A percentile compares a stretch with the other conserved stretches of the same genome.
These are phyloP conservation scores for Prunus salicina DNA, from an alignment of 306 rosid genomes.

Conservation along the genomic window DNA sequence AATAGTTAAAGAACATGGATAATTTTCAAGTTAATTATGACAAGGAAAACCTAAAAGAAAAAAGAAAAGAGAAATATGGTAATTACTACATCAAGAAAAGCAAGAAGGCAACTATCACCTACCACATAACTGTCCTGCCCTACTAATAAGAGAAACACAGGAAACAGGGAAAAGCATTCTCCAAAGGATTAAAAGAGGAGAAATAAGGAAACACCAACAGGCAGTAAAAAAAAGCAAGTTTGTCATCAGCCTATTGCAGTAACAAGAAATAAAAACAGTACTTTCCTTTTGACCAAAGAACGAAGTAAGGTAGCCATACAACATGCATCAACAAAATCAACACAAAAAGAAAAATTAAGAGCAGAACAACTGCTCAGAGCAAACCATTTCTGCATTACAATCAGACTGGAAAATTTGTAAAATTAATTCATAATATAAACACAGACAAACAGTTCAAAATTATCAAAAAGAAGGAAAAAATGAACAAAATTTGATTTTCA, in stretches of 20 bases:
- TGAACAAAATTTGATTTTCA: background rate
- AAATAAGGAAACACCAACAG: slow-evolving; percentile 45
- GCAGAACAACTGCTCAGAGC: no score
- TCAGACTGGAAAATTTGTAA: slow-evolving; percentile 22
- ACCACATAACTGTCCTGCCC: slow-evolving; percentile 33
- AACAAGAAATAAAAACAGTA: slow-evolving; percentile 13
- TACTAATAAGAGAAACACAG: slow-evolving; percentile 37
- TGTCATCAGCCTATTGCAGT: slow-evolving; percentile 40
- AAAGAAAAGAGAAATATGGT: background rate
- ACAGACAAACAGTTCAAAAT: background rate
- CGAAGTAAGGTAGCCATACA: slow-evolving; percentile 2
- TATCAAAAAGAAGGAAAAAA: background rate
- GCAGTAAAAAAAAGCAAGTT: slow-evolving; percentile 43
- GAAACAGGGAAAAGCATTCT: slow-evolving; percentile 6
- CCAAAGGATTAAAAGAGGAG: slow-evolving; percentile 8
- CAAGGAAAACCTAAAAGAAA: background rate
- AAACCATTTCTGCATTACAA: slow-evolving; percentile 14
- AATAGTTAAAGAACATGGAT: background rate
- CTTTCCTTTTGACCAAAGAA: background rate
- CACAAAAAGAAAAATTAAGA: background rate
- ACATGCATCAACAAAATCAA: slow-evolving; percentile 18
- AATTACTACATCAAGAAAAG: slow-evolving; percentile 33
- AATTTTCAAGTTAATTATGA: background rate
- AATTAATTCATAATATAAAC: slow-evolving; percentile 7
- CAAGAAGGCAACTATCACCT: slow-evolving; percentile 13